Conservation (phyloP, 208 protist genomes). For the Trichomonas tenax region DNA sequence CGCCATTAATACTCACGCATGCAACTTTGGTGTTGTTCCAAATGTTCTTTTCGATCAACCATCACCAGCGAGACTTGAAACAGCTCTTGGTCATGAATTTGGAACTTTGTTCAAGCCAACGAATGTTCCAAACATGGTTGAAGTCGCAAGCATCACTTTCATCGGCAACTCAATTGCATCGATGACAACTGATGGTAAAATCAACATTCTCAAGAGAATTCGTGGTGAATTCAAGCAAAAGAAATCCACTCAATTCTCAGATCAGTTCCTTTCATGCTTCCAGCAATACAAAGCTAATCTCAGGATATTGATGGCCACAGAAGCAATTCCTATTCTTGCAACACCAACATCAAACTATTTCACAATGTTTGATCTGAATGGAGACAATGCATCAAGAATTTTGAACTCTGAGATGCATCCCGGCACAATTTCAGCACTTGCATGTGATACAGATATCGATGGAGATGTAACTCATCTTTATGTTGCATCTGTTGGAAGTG, state of each 20-base stretch:
- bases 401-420: neutral
- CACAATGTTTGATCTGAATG: neutral
- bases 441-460: neutral
- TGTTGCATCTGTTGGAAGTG: neutral
- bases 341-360: neutral
- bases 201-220: neutral
- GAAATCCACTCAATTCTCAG: neutral
- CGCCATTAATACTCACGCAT: neutral
- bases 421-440: neutral
- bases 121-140: neutral
- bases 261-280: neutral
- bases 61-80: neutral
- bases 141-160: neutral
- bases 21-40: neutral
- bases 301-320: neutral
- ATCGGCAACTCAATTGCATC: neutral
- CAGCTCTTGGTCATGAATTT: neutral
- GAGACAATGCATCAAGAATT: neutral
- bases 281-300: neutral
- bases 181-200: neutral
- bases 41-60: neutral
- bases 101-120: neutral
- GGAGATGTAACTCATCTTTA: neutral
- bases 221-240: neutral
- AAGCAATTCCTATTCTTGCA: neutral